Evolutionary conservation across 345 rosid genomes (phyloP), one percentile per base, ranked within the genome.

Genomic region (Eucalyptus camaldulensis): DNA sequence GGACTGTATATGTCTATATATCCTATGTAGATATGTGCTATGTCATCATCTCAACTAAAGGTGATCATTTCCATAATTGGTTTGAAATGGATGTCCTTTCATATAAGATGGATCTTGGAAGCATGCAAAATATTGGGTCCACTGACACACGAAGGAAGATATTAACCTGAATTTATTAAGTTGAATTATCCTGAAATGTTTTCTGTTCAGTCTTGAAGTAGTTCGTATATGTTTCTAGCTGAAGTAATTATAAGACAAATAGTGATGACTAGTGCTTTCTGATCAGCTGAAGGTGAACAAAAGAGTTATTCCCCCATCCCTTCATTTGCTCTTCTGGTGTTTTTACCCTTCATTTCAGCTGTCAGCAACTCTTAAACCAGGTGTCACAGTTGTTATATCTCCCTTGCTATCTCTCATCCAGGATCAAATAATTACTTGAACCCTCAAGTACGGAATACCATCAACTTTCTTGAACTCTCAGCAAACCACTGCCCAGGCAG

Each of bases 321-420:
- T 62, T 29, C 19, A 15, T 62, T 13, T 62, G 5, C 33, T 62
- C 72, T 86, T 49, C 15, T 44, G 16, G 6, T 76, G 29, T 10
- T 44, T 27, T 21, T 51, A 15, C 53, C 2, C 53, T 17, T 90
- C 88, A 44, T 65, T 86, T 50, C 97, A 97, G 98, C 99, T 96
- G 85, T 96, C 99, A 87, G 98, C 99, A 31, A 95, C 96, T 88
- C 94, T 97, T 83, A 96, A 95, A 91, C 94, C 94, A 22, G 97
- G 99, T 51, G 98, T 97, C 85, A 96, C 98, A 67, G 94, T 96
- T 92, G 98, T 97, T 87, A 90, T 97, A 90, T 95, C 98, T 90
- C 99, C 97, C 67, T 87, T 96, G 43, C 96, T 96, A 40, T 96
- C 98, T 86, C 97, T 96, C 87, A 96, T 97, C 89, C 99, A 97